These are phyloP conservation scores for Cladosporium sp. DNA, from an alignment of 2,329 filamentous ascomycete genomes.

Conservation along the genomic window DNA sequence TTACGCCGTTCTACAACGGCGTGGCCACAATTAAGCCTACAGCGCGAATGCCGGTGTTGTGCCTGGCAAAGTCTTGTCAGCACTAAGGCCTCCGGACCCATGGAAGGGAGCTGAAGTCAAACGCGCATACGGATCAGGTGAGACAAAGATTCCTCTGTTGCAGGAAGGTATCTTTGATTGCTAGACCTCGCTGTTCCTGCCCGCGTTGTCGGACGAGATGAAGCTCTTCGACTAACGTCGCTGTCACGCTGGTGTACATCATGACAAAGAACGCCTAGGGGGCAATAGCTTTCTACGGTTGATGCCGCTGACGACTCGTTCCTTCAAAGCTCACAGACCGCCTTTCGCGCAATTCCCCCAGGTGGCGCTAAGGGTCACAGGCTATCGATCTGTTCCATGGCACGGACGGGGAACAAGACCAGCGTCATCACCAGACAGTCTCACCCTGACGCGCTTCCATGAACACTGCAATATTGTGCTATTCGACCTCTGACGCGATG, in stretches of 20 bases:
- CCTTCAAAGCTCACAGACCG: slow-evolving; percentile 1
- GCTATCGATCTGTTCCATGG: slow-evolving; percentile 5
- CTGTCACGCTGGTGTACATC: not conserved
- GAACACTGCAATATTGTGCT: not conserved
- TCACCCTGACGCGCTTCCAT: slow-evolving; percentile 5
- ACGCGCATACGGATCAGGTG: not conserved
- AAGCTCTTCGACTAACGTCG: not conserved
- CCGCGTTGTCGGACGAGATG: not conserved
- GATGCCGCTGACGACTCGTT: not conserved
- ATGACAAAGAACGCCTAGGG: not conserved
- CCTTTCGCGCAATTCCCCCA: slow-evolving; percentile 2
- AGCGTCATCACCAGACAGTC: slow-evolving; percentile 15
- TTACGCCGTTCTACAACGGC: not conserved
- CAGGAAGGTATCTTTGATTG: not conserved
- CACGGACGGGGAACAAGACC: not conserved
- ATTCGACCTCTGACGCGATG: not conserved
- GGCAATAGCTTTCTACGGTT: not conserved
- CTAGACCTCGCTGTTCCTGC: not conserved
- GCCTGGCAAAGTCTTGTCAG: not conserved
- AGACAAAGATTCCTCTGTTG: not conserved
- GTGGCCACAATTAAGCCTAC: not conserved
- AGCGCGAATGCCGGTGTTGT: not conserved
- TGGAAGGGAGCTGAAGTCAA: not conserved
- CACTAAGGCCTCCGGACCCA: not conserved
- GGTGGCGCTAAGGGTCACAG: slow-evolving; percentile 1